Evolutionary conservation across 257 asterid genomes (phyloP).

Genomic region (Forsythia viridissima): DNA sequence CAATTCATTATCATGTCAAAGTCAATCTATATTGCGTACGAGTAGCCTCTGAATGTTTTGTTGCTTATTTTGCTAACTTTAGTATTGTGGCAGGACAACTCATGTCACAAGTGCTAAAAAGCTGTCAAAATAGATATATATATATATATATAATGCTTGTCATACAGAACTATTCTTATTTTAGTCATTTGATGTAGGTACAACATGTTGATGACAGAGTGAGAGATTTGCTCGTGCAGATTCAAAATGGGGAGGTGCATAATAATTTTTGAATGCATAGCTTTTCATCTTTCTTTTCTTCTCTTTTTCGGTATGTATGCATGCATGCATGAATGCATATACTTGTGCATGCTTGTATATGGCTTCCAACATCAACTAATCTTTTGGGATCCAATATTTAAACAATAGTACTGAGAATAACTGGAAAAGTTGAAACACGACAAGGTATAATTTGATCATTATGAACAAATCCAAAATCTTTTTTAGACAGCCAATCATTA

Average conservation of each 20-base stretch:
- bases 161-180: conserved; percentile 6
- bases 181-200: conserved; percentile 45
- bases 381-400: not conserved
- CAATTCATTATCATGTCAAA: not conserved
- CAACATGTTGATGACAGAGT: conserved; percentile 74
- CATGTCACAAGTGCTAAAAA: not conserved
- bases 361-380: conserved; percentile 6
- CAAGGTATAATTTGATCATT: not conserved
- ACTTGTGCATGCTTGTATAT: not conserved
- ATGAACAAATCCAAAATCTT: not conserved
- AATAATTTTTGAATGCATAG: conserved; percentile 11
- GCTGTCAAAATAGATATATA: not conserved
- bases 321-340: not conserved
- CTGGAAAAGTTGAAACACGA: not conserved
- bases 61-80: not conserved
- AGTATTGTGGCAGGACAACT: not conserved
- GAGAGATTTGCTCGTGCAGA: conserved; percentile 54
- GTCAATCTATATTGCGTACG: not conserved
- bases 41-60: not conserved
- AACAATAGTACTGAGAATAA: not conserved
- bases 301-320: not conserved
- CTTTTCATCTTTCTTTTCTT: not conserved
- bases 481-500: not conserved
- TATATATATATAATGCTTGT: not conserved
- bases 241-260: conserved; percentile 76